Conservation (phyloP, 1,284 basidiomycete species). For the Marasmius tenuissimus region DNA sequence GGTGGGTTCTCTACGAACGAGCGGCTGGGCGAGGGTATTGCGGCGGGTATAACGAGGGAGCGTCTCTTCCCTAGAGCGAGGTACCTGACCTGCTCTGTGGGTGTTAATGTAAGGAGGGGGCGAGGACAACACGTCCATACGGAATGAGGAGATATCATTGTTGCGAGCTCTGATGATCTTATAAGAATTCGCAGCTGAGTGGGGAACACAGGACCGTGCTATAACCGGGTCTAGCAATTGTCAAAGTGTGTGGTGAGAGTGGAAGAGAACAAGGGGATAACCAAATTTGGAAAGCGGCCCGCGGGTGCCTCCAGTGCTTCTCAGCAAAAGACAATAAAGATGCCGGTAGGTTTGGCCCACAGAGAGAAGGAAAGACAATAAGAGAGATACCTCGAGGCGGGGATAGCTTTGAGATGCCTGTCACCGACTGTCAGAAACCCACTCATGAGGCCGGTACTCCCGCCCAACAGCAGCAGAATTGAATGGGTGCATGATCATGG, state of each 20-base stretch:
- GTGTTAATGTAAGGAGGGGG: slow-evolving; percentile 44
- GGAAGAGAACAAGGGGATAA: background rate
- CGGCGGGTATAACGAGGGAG: slow-evolving; percentile 49
- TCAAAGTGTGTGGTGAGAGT: background rate
- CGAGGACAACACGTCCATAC: slow-evolving; percentile 41
- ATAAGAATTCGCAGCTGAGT: background rate
- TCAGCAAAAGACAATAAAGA: too few species aligned
- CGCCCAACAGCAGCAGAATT: too few species aligned
- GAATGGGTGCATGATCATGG: too few species aligned
- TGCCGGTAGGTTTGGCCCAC: too few species aligned
- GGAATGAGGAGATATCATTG: slow-evolving; percentile 18
- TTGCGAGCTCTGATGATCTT: slow-evolving; percentile 27
- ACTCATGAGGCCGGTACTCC: too few species aligned
- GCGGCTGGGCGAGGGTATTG: slow-evolving; percentile 38
- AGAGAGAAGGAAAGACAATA: background rate
- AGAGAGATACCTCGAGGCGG: background rate
- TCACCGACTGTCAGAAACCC: background rate
- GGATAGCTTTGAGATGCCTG: background rate
- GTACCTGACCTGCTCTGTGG: slow-evolving; percentile 44
- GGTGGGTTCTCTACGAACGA: slow-evolving; percentile 39
- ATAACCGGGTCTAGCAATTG: background rate
- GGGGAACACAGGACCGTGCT: background rate
- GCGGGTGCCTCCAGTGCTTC: background rate
- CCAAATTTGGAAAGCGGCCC: background rate
- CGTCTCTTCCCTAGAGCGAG: slow-evolving; percentile 37